Base-by-base conservation (phyloP, 192 early-diverging fungal genomes). In the Glomus cerebriforme region DNA sequence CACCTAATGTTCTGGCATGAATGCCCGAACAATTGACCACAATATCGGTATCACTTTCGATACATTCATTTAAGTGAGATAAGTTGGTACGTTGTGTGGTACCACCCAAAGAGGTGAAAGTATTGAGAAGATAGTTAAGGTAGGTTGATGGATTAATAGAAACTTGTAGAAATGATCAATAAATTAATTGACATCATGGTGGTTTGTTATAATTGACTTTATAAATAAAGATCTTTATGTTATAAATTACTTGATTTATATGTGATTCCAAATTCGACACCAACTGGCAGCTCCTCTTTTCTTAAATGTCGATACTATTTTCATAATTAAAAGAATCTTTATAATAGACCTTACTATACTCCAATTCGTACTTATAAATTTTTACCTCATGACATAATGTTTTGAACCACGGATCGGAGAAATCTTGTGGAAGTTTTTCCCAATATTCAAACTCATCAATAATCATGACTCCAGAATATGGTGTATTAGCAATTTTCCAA, bases 21-120 rank as follows among this genome's bases (percentile, higher is more conserved):
- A 93, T 79, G 0, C 93, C 96, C 0, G 94, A 91, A 79, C 96
- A 96, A 78, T 96, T 96, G 67, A 96, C 82, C 54, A 95, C 86
- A 43, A 92, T 81, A 64, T 89, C 86, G 45, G 88, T 74, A 47
- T 83, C 81, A 12, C 79, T 65, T n/a, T 73, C 59, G 31, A 87
- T 79, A 22, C 85, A 84, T 9, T 89, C 88, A 64, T 89, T 85
- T 32, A 93, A 79, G 69, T 88, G 83, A 0, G 72, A 31, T 10
- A 90, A 54, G 5, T 84, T 79, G 8, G 43, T 68, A 1, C 75
- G 79, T 73, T 85, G 79, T 19, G 90, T 72, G 12, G 45, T 82
- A 2, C 88, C 93, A 62, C 92, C 92, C 9, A 77, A 82, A 1
- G 78, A 73, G 17, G 82, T 82, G 59, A 94, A 86, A 58, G 83